phyloP scores from a whole-genome alignment of 306 rosid genomes.

The Castanea mollissima region DNA sequence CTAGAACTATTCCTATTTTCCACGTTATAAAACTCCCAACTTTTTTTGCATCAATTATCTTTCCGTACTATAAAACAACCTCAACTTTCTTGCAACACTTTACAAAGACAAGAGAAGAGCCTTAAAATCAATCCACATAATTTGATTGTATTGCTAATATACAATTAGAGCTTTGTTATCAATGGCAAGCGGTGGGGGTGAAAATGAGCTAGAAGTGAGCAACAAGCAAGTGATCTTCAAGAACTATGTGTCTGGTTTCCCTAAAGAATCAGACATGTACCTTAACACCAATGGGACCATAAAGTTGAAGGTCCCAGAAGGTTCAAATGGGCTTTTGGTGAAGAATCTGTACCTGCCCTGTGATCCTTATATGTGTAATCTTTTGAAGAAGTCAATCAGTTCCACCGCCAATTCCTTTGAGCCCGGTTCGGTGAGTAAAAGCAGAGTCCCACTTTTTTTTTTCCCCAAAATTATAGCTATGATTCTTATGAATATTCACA shows the following conservation, averaged over 20 bases:
- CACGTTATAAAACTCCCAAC: no score
- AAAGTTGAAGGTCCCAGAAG: conserved; percentile 32
- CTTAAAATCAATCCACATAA: no score
- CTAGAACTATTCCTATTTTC: no score
- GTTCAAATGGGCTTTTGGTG: conserved; percentile 26
- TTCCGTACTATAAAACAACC: no score
- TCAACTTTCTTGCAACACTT: no score
- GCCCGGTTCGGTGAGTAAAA: conserved; percentile 24
- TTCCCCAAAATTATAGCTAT: no score
- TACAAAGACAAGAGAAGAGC: no score
- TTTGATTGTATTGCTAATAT: no score
- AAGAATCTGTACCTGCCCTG: conserved; percentile 48
- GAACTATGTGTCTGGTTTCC: conserved; percentile 30
- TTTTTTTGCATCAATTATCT: no score
- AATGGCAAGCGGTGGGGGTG: conserved; percentile 11
- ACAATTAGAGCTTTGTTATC: no score
- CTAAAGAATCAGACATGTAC: conserved; percentile 36
- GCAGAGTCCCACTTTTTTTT: not conserved
- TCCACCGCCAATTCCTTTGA: not conserved
- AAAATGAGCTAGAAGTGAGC: conserved; percentile 15
- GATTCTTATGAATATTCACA: no score
- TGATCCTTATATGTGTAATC: conserved; percentile 41
- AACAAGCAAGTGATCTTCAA: conserved; percentile 40
- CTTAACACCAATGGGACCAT: not conserved
- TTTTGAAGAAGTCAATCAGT: conserved; percentile 5